phyloP scores from a whole-genome alignment of 2,329 filamentous ascomycete species.

The Fusarium bulbicola region DNA sequence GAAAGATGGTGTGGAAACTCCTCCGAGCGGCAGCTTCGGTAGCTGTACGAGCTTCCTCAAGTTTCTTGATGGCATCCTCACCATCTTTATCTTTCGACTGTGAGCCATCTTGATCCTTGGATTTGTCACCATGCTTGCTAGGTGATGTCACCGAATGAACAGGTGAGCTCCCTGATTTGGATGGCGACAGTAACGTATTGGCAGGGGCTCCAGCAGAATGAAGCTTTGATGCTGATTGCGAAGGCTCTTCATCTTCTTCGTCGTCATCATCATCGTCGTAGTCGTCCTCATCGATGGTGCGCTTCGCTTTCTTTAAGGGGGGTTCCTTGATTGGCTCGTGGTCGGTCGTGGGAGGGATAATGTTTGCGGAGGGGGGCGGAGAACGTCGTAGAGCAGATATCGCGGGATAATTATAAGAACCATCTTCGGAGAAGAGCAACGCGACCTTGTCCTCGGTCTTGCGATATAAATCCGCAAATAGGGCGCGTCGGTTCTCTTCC shows the following conservation, averaged over 20 bases:
- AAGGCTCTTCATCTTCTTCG: constrained; percentile 67
- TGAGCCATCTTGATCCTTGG: constrained; percentile 58
- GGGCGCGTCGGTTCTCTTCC: constrained; percentile 75
- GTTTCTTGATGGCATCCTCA: constrained; percentile 90
- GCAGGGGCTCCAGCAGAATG: constrained; percentile 61
- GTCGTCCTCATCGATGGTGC: constrained; percentile 84
- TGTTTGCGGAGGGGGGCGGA: constrained; percentile 50
- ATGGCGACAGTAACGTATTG: constrained; percentile 71
- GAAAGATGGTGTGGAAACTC: constrained; percentile 93
- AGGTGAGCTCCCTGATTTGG: constrained; percentile 74
- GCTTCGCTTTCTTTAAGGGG: constrained; percentile 77
- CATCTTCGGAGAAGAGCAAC: constrained; percentile 73
- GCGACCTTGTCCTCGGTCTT: constrained; percentile 80
- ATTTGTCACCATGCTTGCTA: constrained; percentile 65
- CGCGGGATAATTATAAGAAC: constrained; percentile 60
- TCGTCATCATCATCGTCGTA: constrained; percentile 86
- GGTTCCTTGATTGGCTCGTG: constrained; percentile 67
- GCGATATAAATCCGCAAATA: constrained; percentile 81
- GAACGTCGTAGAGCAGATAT: constrained; percentile 63
- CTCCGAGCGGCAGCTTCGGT: constrained; percentile 89
- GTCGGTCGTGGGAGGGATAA: constrained; percentile 65
- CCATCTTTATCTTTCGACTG: constrained; percentile 72
- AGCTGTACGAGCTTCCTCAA: constrained; percentile 91
- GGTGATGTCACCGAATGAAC: constrained; percentile 70
- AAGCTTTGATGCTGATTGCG: constrained; percentile 63